phyloP scores from a whole-genome alignment of 805 yeast genomes.

The Starmerella floris region DNA sequence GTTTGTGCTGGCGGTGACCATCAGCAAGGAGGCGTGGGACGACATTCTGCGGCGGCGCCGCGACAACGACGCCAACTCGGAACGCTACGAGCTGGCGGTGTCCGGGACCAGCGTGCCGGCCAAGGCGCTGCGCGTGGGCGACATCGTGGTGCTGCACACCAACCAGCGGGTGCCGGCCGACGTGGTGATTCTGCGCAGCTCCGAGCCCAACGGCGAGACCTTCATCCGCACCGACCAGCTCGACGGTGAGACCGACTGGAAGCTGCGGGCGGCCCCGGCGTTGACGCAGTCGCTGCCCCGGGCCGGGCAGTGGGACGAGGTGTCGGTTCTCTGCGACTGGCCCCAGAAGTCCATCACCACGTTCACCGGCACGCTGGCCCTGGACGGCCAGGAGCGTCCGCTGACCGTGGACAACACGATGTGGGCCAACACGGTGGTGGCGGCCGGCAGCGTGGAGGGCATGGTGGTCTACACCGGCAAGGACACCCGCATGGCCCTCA shows the following conservation, averaged over 20 bases:
- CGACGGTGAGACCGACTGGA: constrained; percentile 99
- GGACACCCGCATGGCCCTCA: constrained; percentile 91
- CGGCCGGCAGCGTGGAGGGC: constrained; percentile 85
- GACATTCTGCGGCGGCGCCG: constrained; percentile 83
- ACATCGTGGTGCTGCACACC: constrained; percentile 62
- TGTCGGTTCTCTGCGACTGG: constrained; percentile 53
- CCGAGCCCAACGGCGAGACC: constrained; percentile 69
- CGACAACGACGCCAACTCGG: constrained; percentile 79
- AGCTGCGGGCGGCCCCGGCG: constrained; percentile 64
- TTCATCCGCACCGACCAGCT: constrained; percentile 94
- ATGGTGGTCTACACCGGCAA: constrained; percentile 79
- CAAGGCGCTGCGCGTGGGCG: constrained; percentile 69
- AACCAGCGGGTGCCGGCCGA: constrained; percentile 91
- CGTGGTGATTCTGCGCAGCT: constrained; percentile 67
- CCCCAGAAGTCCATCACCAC: constrained; percentile 77
- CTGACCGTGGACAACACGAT: constrained; percentile 78
- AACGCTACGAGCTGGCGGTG: constrained; percentile 54
- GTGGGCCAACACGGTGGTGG: constrained; percentile 97
- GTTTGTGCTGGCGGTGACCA: constrained; percentile 81
- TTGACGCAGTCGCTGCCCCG: constrained; percentile 48
- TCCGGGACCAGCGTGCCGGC: constrained; percentile 33
- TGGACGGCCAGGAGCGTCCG: constrained; percentile 39
- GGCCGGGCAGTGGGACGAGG: constrained; percentile 29
- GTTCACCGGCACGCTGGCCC: constrained; percentile 62
- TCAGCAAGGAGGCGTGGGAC: constrained; percentile 91